Conservation (phyloP, 1,284 basidiomycete species). For the Irpex lacteus region DNA sequence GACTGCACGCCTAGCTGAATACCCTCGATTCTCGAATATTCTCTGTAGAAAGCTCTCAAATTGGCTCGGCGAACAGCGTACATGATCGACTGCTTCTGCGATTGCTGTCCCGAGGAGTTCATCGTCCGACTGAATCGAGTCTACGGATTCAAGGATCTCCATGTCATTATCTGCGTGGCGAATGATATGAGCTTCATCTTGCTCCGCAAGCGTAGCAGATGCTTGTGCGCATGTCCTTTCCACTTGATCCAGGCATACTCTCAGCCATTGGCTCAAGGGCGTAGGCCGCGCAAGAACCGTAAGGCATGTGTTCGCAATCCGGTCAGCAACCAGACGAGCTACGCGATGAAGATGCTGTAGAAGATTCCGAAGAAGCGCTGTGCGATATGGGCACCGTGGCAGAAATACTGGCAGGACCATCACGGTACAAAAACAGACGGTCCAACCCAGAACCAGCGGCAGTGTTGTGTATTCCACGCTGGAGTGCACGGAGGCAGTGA, state of each 20-base stretch:
- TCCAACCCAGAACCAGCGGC: background rate
- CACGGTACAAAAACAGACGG: background rate
- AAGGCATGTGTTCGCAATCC: background rate
- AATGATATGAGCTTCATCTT: background rate
- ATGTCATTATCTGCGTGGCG: background rate
- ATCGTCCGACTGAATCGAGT: background rate
- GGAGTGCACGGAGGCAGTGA: background rate
- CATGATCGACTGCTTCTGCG: background rate
- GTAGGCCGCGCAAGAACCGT: background rate
- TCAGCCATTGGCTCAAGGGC: background rate
- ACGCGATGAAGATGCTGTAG: background rate
- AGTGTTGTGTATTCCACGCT: background rate
- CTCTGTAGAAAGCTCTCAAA: too few relatives aligned
- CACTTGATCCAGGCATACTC: background rate
- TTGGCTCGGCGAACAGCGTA: background rate
- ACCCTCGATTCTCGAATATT: too few relatives aligned
- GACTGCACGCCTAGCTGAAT: too few relatives aligned
- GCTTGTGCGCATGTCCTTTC: background rate
- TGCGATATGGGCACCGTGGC: background rate
- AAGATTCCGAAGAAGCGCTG: background rate
- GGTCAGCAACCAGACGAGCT: background rate
- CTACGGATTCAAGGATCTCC: background rate
- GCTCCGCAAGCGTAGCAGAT: background rate
- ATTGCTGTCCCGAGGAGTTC: background rate
- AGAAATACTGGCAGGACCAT: background rate